Conservation (phyloP, 2,329 filamentous ascomycete genomes). For the Plenodomus tracheiphilus region DNA sequence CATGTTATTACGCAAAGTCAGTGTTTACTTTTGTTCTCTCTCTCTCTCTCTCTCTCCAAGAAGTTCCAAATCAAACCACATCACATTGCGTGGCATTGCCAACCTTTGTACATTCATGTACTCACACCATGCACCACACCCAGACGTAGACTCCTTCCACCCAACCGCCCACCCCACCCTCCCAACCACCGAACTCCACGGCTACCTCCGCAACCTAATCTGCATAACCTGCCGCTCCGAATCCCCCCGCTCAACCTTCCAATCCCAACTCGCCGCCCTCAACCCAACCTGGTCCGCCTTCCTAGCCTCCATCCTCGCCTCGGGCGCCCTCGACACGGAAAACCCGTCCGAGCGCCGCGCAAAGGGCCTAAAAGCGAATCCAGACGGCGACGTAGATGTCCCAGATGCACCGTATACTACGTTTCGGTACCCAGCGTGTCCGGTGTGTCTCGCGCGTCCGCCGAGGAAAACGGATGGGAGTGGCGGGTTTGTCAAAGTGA, state of each 20-base stretch:
- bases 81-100: no score
- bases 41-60: no score
- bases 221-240: constrained; percentile 79
- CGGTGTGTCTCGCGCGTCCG: constrained; percentile 72
- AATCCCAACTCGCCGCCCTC: constrained; percentile 71
- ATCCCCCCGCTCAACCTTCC: constrained; percentile 73
- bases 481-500: constrained; percentile 57
- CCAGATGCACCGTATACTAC: constrained; percentile 84
- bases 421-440: constrained; percentile 90
- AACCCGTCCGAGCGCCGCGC: constrained; percentile 69
- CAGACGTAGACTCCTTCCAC: constrained; percentile 92
- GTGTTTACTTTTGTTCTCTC: constrained; percentile 9
- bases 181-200: constrained; percentile 84
- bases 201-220: constrained; percentile 78
- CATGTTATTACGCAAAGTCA: constrained; percentile 83
- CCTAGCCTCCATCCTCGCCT: constrained; percentile 69
- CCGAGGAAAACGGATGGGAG: constrained; percentile 57
- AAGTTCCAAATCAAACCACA: no score
- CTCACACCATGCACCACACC: constrained; percentile 1
- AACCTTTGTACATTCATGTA: neutral
- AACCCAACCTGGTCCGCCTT: constrained; percentile 88
- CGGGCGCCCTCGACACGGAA: constrained; percentile 77
- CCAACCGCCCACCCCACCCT: constrained; percentile 72
- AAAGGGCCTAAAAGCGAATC: constrained; percentile 79
- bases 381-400: constrained; percentile 92